Conservation (phyloP, 1,284 basidiomycete genomes). For the Sanghuangporus sanghuang region DNA sequence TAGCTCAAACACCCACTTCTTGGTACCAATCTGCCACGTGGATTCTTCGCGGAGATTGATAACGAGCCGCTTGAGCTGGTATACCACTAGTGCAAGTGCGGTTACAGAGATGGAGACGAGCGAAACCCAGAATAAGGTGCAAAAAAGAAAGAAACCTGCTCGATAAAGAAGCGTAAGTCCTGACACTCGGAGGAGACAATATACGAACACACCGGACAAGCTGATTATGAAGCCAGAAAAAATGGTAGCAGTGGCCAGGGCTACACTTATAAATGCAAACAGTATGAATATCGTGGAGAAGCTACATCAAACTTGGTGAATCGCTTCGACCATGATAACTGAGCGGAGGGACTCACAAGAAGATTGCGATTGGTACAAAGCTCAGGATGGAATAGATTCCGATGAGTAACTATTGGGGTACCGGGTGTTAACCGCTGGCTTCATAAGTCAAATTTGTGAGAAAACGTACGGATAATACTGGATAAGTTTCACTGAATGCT, state of each 20-base stretch:
- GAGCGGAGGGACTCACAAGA: background rate
- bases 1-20: background rate
- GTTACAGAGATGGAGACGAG: background rate
- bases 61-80: background rate
- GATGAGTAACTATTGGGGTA: background rate
- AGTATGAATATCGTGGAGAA: background rate
- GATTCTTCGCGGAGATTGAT: background rate
- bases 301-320: background rate
- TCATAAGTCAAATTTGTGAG: background rate
- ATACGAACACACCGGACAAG: background rate
- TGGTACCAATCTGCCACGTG: background rate
- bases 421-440: background rate
- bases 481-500: background rate
- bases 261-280: background rate
- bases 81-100: background rate
- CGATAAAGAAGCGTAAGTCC: background rate
- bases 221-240: background rate
- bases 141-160: background rate
- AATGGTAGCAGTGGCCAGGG: background rate
- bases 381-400: background rate
- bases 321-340: background rate
- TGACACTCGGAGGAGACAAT: background rate
- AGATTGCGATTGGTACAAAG: background rate
- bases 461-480: background rate
- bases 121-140: background rate